Percentiles rank a stretch among this genome's conserved stretches.
These are phyloP conservation scores for Saturnispora quitensis DNA, from an alignment of 805 yeast genomes.

Conservation along the genomic window DNA sequence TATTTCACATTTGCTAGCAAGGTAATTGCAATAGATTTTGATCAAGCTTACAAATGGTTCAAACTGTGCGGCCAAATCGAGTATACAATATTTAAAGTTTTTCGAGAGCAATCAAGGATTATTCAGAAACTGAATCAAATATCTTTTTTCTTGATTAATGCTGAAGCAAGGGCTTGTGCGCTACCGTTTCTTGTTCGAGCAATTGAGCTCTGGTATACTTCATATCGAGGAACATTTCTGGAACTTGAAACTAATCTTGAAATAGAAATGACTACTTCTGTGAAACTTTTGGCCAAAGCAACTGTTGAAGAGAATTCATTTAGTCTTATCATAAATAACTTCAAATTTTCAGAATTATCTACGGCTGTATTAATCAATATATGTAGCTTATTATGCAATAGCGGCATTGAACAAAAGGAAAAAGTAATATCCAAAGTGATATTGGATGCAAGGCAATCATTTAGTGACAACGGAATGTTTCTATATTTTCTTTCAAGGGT, in stretches of 20 bases:
- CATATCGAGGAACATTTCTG: neutral
- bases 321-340: conserved; percentile 3
- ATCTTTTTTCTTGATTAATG: neutral
- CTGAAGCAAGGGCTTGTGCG: neutral
- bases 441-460: conserved; percentile 14
- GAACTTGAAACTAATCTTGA: neutral
- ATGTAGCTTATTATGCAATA: conserved; percentile 18
- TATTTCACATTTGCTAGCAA: conserved; percentile 33
- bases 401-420: conserved; percentile 17
- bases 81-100: conserved; percentile 14
- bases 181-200: conserved; percentile 2
- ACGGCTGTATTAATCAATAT: conserved; percentile 13
- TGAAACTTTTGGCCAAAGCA: conserved; percentile 8
- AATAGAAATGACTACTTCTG: neutral
- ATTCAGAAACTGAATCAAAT: conserved; percentile 6
- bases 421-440: conserved; percentile 19
- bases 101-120: neutral
- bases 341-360: conserved; percentile 6
- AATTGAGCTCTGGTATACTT: conserved; percentile 2
- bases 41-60: conserved; percentile 17
- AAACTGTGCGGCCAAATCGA: conserved; percentile 27
- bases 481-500: conserved; percentile 24
- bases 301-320: neutral
- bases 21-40: conserved; percentile 9
- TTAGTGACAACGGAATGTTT: conserved; percentile 24